Conservation (phyloP, 345 rosid species). For the Eucalyptus pumila region DNA sequence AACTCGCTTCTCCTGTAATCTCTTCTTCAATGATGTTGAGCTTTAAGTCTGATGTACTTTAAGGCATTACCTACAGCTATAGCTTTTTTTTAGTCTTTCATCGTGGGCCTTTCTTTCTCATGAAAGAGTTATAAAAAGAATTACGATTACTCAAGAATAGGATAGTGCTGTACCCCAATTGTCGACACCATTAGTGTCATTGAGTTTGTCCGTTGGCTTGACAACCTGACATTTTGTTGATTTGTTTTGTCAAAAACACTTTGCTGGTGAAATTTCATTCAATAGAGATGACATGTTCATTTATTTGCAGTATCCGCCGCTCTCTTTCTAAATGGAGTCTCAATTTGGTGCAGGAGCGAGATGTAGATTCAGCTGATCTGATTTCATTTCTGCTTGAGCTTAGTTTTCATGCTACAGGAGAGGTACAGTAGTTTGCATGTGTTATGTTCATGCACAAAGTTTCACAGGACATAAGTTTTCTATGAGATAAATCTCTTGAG, state of each 20-base stretch:
- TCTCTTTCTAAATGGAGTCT: neutral
- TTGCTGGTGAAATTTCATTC: neutral
- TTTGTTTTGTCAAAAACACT: neutral
- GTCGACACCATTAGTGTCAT: neutral
- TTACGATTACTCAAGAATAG: neutral
- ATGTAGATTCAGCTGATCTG: constrained; percentile 70
- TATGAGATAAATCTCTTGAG: neutral
- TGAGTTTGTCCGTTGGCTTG: neutral
- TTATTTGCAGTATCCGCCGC: neutral
- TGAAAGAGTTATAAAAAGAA: neutral
- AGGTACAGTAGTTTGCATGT: constrained; percentile 27
- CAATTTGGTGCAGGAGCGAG: constrained; percentile 62
- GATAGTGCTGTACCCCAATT: neutral
- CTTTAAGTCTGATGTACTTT: neutral
- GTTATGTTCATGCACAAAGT: neutral
- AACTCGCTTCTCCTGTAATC: neutral
- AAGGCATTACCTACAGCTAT: neutral
- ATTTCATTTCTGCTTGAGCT: constrained; percentile 95
- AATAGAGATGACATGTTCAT: neutral
- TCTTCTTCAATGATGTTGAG: neutral
- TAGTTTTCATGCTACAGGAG: constrained; percentile 85
- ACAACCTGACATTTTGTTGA: neutral
- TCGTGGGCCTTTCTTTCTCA: neutral
- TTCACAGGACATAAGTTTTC: neutral
- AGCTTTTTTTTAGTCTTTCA: neutral